Evolutionary conservation across 352 stramenopile genomes (phyloP), one percentile per base, ranked within the genome.

Genomic region (Phytophthora podocarpi): DNA sequence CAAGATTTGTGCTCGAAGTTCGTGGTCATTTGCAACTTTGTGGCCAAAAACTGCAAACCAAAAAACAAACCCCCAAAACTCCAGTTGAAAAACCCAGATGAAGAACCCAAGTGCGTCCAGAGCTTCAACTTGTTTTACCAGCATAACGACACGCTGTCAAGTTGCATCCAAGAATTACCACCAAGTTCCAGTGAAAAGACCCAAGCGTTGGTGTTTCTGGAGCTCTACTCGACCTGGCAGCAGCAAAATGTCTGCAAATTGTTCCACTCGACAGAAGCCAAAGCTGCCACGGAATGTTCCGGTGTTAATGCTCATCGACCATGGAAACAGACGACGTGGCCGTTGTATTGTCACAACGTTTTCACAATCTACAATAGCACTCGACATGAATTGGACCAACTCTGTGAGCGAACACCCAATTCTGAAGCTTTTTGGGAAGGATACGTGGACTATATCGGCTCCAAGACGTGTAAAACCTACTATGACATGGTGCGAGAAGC

Each of bases 381-480:
- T 37, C 72, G 80, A 37, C 59, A 75, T 31, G 52, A 85, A 24
- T 36, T 88, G 8, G 80, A 88, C 28, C 39, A 65, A 26, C 48
- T 80, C 21, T 90, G 80, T 27, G 52, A 47, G 0, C 69, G 65
- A 43, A 85, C 78, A n/a, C 5, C 46, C 0, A 60, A 76, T 57
- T 84, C 78, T 3, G 66, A 80, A 9, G 57, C 74, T 11, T 88
- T 90, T 61, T 88, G 78, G 74, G 80, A 88, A 51, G 78, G 68
- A 26, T 90, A 69, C 40, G 78, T 73, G 31, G 67, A 87, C 49
- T 88, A 80, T 56, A 71, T 82, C 9, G 80, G 71, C 13, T 72
- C 74, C 21, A 56, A 66, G 32, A 75, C 71, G 15, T 90, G 80
- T 49, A 87, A 85, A 43, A 54, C 37, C n/a, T 90, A 90, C 66